Percentiles rank a stretch among this genome's conserved stretches.
These are phyloP conservation scores for Gonapodya prolifera DNA, from an alignment of 192 early-diverging fungal genomes.

Conservation along the genomic window DNA sequence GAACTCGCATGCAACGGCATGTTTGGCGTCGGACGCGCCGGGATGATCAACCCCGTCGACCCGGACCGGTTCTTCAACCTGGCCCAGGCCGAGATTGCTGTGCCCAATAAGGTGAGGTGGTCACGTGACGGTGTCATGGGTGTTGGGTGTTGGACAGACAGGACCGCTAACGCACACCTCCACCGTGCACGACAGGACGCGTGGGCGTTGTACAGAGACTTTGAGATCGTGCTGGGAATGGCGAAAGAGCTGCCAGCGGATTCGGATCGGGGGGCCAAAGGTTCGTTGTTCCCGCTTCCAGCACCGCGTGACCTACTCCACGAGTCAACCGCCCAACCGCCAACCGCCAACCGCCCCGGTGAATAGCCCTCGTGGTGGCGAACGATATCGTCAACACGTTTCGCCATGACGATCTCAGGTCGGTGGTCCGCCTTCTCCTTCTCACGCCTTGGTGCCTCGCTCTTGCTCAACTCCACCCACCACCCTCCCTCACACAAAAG, in stretches of 20 bases:
- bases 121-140: not conserved
- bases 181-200: slow-evolving; percentile 59
- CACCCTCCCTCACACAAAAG: not conserved
- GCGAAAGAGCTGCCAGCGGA: slow-evolving; percentile 54
- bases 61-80: slow-evolving; percentile 50
- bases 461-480: not conserved
- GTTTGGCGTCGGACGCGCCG: slow-evolving; percentile 67
- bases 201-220: slow-evolving; percentile 57
- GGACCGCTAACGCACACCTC: no score
- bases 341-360: no score
- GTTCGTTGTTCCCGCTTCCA: not conserved
- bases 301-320: not conserved
- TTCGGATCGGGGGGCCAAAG: slow-evolving; percentile 53
- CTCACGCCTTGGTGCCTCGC: not conserved
- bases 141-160: not conserved
- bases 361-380: slow-evolving; percentile 65
- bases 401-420: slow-evolving; percentile 27
- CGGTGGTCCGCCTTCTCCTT: slow-evolving; percentile 3
- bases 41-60: slow-evolving; percentile 53
- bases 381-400: slow-evolving; percentile 71
- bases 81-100: slow-evolving; percentile 7
- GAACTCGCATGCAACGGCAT: slow-evolving; percentile 89
- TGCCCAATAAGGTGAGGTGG: not conserved
- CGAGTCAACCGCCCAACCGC: no score
- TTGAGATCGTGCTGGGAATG: slow-evolving; percentile 62